Evolutionary conservation across 805 yeast species (phyloP).

Genomic region (Teunomyces pallodes): DNA sequence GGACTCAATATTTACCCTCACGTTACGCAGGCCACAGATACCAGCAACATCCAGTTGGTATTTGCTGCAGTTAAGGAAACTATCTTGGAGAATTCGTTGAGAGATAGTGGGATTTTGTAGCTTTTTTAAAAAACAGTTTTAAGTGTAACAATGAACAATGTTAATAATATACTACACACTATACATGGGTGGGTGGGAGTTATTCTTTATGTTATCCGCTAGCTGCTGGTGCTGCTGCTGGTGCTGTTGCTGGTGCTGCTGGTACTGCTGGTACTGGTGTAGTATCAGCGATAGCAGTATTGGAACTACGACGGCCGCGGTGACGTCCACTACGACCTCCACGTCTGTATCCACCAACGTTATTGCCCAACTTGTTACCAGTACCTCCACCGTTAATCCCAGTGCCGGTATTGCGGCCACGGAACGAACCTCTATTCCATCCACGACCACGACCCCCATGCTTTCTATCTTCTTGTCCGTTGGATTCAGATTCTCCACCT

Average conservation of each 20-base stretch:
- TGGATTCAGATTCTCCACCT: not conserved
- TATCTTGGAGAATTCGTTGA: conserved; percentile 69
- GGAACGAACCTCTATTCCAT: not conserved
- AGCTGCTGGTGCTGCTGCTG: not conserved
- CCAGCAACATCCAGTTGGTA: conserved; percentile 81
- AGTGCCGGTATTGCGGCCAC: not conserved
- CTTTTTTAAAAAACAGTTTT: not conserved
- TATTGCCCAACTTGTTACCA: not conserved
- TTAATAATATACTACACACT: conserved; percentile 6
- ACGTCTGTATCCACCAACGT: not conserved
- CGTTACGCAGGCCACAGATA: conserved; percentile 92
- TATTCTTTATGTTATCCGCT: not conserved
- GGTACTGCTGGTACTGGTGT: not conserved
- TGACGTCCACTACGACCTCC: conserved; percentile 9
- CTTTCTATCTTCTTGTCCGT: not conserved
- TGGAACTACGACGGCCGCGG: not conserved
- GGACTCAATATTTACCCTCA: conserved; percentile 84
- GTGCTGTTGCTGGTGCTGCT: not conserved
- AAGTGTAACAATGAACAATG: conserved; percentile 2
- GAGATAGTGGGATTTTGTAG: conserved; percentile 69
- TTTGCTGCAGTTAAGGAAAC: conserved; percentile 83
- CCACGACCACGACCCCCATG: not conserved
- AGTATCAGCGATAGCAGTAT: not conserved
- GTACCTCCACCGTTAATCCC: not conserved
- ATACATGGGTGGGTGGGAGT: too few relatives aligned